Evolutionary conservation across 306 rosid genomes (phyloP), one percentile per base, ranked within the genome.

Genomic region (Gynostemma pentaphyllum): DNA sequence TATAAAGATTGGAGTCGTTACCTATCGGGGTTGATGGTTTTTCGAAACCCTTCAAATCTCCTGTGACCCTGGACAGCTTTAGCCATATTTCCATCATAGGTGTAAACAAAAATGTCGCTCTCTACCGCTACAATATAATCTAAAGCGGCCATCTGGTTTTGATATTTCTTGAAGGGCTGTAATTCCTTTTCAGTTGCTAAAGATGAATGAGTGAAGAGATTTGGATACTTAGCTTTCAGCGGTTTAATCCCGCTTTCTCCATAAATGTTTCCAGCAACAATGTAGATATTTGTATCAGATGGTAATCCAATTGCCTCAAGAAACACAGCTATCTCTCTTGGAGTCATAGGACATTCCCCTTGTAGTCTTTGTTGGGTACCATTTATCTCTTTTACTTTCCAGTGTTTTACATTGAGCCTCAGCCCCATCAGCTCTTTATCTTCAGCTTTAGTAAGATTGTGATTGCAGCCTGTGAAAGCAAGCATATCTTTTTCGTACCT

Each of bases 301-400:
- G 96, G 95, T 75, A 88, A 94, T 2, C 99, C 99, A 90, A 94
- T 82, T 74, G 99, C 94, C 85, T 88, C 83, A n/a, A 94, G 94
- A 73, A 94, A 88, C 70, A 84, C n/a, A n/a, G 95, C 89, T 22
- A 96, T 95, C 63, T 94, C 99, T 72, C 95, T 80, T 0, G 99
- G 99, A 22, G 99, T 82, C 91, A 94, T 84, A 32, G 99, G 99
- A 62, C 99, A 94, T 46, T 96, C 99, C n/a, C 99, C 99, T 75
- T 79, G 83, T 30, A 78, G 41, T 47, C 99, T 54, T 59, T 77
- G 73, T 9, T 82, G 90, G n/a, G 62, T 67, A 37, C 90, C 80
- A 15, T 94, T 95, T 48, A 94, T 89, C 74, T 89, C 95, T 45
- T 94, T 94, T 68, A 86, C 99, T 75, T 89, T 94, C 99, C 99